A percentile compares a stretch with the other conserved stretches of the same genome.
Evolutionary conservation across 768 basidiomycete genomes (phyloP).

Genomic region (Podaxis pistillaris): DNA sequence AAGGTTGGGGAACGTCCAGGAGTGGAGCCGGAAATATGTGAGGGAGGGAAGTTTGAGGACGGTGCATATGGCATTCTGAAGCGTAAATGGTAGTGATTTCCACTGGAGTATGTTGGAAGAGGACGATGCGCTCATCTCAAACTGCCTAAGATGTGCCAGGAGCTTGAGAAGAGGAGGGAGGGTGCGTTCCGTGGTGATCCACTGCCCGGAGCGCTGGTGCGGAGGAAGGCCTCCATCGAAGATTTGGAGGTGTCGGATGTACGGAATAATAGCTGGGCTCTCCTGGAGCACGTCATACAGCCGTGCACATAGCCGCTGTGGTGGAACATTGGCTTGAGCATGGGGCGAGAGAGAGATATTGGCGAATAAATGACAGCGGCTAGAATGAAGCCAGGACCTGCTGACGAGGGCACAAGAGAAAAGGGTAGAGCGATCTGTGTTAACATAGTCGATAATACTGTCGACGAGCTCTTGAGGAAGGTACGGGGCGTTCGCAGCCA

Average conservation of each 20-base stretch:
- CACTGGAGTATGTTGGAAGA: constrained; percentile 27
- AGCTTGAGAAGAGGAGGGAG: constrained; percentile 34
- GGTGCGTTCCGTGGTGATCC: constrained; percentile 37
- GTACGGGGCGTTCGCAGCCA: constrained; percentile 18
- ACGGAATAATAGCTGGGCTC: constrained; percentile 30
- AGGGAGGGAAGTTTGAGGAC: constrained; percentile 34
- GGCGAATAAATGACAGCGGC: constrained; percentile 39
- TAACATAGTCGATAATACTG: constrained; percentile 43
- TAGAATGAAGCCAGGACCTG: constrained; percentile 37
- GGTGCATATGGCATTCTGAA: constrained; percentile 33
- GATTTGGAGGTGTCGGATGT: constrained; percentile 30
- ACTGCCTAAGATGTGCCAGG: constrained; percentile 34
- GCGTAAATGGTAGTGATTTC: constrained; percentile 32
- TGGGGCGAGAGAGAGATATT: constrained; percentile 35
- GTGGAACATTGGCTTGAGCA: constrained; percentile 24
- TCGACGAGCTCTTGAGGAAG: constrained; percentile 49
- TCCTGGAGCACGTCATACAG: constrained; percentile 32
- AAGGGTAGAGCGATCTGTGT: constrained; percentile 31
- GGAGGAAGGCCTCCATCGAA: constrained; percentile 14
- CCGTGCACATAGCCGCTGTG: constrained; percentile 33
- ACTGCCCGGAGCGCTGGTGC: constrained; percentile 25
- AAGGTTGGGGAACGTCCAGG: constrained; percentile 38
- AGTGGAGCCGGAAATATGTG: constrained; percentile 37
- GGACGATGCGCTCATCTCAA: constrained; percentile 37
- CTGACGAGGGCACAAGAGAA: constrained; percentile 35